phyloP scores from a whole-genome alignment of 257 asterid genomes.

The Verbascum thapsus region DNA sequence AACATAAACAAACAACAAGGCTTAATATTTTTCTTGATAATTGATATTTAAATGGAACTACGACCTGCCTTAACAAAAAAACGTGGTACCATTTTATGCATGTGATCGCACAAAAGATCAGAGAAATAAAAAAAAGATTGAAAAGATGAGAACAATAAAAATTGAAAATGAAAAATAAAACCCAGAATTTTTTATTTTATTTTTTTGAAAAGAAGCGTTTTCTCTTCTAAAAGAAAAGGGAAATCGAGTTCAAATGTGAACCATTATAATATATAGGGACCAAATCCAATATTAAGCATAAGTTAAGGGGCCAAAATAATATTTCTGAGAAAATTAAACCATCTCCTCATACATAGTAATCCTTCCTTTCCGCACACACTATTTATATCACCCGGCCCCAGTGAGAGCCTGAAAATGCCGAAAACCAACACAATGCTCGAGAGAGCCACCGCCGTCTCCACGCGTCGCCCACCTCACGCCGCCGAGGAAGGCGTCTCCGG shows the following conservation, averaged over 20 bases:
- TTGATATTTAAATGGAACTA: no score
- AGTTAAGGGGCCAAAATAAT: slow-evolving; percentile 21
- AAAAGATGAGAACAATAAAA: no score
- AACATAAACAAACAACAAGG: no score
- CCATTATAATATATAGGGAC: background rate
- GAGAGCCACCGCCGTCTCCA: slow-evolving; percentile 46
- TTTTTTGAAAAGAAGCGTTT: no score
- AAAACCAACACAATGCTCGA: slow-evolving; percentile 59
- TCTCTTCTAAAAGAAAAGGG: background rate
- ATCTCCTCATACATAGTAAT: no score
- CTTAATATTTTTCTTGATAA: no score
- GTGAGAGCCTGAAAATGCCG: slow-evolving; percentile 31
- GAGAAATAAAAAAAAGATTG: no score
- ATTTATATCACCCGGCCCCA: slow-evolving; percentile 28
- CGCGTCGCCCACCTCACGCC: slow-evolving; percentile 59
- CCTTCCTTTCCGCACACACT: slow-evolving; percentile 26
- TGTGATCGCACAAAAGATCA: no score
- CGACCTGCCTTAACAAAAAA: no score
- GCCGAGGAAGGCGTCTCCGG: slow-evolving; percentile 40
- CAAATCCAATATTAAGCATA: background rate
- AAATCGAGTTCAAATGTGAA: background rate
- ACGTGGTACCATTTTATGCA: no score
- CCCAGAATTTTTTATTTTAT: no score
- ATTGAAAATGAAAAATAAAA: no score
- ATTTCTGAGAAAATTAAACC: slow-evolving; percentile 9